Conservation (phyloP, 2,329 filamentous ascomycete genomes). For the Huntiella bhutanensis region DNA sequence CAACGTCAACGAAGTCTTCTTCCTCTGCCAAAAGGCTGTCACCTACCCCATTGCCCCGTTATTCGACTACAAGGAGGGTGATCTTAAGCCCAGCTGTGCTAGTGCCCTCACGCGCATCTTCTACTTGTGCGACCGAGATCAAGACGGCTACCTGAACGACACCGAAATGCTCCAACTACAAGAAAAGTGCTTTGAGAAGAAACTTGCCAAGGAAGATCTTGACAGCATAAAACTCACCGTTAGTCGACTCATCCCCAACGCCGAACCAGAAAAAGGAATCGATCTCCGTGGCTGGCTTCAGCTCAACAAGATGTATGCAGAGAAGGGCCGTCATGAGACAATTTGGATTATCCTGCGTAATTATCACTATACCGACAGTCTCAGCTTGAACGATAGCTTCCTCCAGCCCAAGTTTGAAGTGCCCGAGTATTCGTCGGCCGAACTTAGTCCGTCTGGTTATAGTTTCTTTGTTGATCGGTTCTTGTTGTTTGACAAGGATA, state of each 20-base stretch:
- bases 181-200: slow-evolving; percentile 76
- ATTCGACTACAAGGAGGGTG: slow-evolving; percentile 85
- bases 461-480: slow-evolving; percentile 96
- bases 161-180: slow-evolving; percentile 84
- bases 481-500: slow-evolving; percentile 88
- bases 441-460: slow-evolving; percentile 85
- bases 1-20: slow-evolving; percentile 93
- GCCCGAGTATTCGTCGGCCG: slow-evolving; percentile 75
- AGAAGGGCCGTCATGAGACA: slow-evolving; percentile 93
- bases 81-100: slow-evolving; percentile 73
- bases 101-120: slow-evolving; percentile 80
- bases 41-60: slow-evolving; percentile 91
- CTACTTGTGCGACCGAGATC: slow-evolving; percentile 89
- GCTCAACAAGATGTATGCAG: slow-evolving; percentile 87
- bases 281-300: slow-evolving; percentile 69
- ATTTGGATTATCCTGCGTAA: slow-evolving; percentile 94
- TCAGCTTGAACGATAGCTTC: slow-evolving; percentile 80
- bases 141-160: slow-evolving; percentile 82
- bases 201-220: slow-evolving; percentile 61
- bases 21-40: slow-evolving; percentile 93
- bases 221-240: slow-evolving; percentile 83
- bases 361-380: slow-evolving; percentile 88
- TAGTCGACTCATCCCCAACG: slow-evolving; percentile 43
- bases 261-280: slow-evolving; percentile 51
- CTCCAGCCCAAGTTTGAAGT: slow-evolving; percentile 89